Evolutionary conservation across 371 early-diverging fungal species (phyloP).

Genomic region (Mortierella sp.): DNA sequence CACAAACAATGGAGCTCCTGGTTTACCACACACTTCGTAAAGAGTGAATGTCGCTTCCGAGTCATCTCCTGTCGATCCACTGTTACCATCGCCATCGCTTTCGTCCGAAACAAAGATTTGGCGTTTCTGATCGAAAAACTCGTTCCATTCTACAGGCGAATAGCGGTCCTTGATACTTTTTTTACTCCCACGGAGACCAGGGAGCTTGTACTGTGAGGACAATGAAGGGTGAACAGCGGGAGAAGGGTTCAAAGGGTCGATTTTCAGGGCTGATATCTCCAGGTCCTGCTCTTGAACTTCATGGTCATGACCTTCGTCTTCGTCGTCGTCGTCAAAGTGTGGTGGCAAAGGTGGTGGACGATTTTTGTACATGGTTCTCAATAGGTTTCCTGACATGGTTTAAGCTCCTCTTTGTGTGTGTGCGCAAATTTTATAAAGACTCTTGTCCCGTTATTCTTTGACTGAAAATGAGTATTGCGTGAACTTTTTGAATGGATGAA

Average conservation of each 20-base stretch:
- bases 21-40: constrained; percentile 55
- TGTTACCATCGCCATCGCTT: too few species aligned
- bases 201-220: constrained; percentile 10
- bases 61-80: constrained; percentile 18
- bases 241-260: constrained; percentile 11
- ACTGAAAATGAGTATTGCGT: too few species aligned
- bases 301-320: constrained; percentile 8
- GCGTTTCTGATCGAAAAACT: constrained; percentile 55
- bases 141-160: constrained; percentile 53
- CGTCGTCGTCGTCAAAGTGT: constrained; percentile 19
- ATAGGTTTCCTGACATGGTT: constrained; percentile 31
- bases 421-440: too few species aligned
- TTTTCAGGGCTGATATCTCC: constrained; percentile 9
- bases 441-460: too few species aligned
- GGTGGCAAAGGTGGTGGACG: constrained; percentile 47
- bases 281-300: constrained; percentile 4
- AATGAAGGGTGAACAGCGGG: constrained; percentile 38
- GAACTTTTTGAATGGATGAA: background rate
- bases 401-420: background rate
- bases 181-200: background rate
- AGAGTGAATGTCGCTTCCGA: constrained; percentile 54
- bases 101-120: constrained; percentile 10
- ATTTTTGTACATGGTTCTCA: constrained; percentile 39
- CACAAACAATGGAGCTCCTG: constrained; percentile 74
- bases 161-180: constrained; percentile 23